Evolutionary conservation across 2,329 filamentous ascomycete genomes (phyloP), one percentile per base, ranked within the genome.

Genomic region (Neospermospora avenae): DNA sequence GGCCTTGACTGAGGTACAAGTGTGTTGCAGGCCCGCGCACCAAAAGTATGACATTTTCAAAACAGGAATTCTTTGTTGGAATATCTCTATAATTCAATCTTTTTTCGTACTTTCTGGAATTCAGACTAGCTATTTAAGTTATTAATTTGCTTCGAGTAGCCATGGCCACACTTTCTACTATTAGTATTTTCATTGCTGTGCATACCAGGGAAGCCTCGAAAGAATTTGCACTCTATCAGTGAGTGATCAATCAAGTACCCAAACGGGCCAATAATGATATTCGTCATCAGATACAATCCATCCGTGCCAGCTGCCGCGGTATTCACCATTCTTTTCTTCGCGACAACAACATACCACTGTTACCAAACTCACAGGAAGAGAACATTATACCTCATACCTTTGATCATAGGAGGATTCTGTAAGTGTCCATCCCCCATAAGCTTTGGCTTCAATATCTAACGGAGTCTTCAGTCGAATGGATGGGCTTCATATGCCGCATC

Each of bases 331-430:
- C 53, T 73, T 13, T 77, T 77, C 63, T 24, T 69, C 13, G 39
- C 54, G 13, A 58, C 65, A 0, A 75, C 74, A 1, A 10, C 45
- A 20, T 57, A 65, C 18, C 73, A 75, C 55, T 55, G 57, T 44
- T 73, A 70, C 65, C 72, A 72, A 52, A 62, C 72, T 13, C 63
- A 56, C 54, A 68, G 60, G 37, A 65, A 65, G 4, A 63, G 70
- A 46, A 67, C 71, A 6, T 69, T 64, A 37, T 77, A 80, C 65
- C 80, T 80, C 60, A 71, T 77, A 1, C 74, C 77, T 0, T 77
- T 82, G 55, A 63, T 78, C 16, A 64, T 80, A 1, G 80, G 80
- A 0, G 78, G 76, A 0, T 24, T 76, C 3, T 77, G 80, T 81
- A 73, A 28, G 80, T 72, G 6, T 44, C 20, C 31, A 22, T 18